Conservation (phyloP, 108 stramenopile species). For the Heterococcus sp. region DNA sequence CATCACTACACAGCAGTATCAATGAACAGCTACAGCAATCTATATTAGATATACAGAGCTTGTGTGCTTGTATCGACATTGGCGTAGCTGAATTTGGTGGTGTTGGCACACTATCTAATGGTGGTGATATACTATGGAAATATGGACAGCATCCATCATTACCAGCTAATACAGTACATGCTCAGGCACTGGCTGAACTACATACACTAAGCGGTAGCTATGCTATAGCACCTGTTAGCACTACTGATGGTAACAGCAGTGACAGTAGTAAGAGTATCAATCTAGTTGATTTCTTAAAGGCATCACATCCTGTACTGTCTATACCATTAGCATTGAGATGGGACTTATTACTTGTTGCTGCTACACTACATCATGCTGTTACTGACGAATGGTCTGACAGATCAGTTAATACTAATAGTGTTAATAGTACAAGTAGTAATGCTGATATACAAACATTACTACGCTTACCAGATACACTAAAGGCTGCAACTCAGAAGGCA, state of each 20-base stretch:
- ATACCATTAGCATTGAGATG: constrained; percentile 41
- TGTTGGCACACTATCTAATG: not conserved
- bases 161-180: constrained; percentile 60
- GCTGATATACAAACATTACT: not conserved
- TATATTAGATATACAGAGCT: not conserved
- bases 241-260: not conserved
- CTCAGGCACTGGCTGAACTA: constrained; percentile 53
- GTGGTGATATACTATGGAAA: constrained; percentile 64
- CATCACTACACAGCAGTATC: not conserved
- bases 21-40: not conserved
- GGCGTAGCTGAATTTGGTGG: constrained; percentile 8
- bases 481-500: no score
- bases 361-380: constrained; percentile 59
- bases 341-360: constrained; percentile 69
- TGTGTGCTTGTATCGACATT: not conserved
- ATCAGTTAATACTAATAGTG: not conserved
- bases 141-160: constrained; percentile 66
- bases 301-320: constrained; percentile 66
- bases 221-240: not conserved
- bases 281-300: not conserved
- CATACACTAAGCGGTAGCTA: not conserved
- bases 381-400: not conserved
- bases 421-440: not conserved
- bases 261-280: not conserved
- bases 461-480: not conserved